Percentiles rank a stretch among this genome's conserved stretches.
These are phyloP conservation scores for Abelmoschus esculentus DNA, from an alignment of 345 rosid species.

Conservation along the genomic window DNA sequence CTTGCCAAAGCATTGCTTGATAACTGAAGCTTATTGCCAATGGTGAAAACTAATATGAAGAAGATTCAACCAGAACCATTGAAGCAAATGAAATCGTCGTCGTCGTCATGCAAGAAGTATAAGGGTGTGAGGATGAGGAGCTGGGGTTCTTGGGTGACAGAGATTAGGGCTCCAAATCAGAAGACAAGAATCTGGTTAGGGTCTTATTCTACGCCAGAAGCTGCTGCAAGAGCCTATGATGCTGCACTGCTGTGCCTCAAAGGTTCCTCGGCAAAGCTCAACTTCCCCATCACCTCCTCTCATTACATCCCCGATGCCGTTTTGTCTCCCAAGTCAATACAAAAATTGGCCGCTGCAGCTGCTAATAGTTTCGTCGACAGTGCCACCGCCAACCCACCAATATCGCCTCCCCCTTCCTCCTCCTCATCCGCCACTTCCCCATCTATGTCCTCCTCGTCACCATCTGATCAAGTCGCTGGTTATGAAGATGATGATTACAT, in stretches of 20 bases:
- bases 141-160: conserved; percentile 99
- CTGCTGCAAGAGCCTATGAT: conserved; percentile 96
- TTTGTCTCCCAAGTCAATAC: conserved; percentile 86
- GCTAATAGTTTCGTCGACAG: conserved; percentile 28
- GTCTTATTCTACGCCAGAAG: conserved; percentile 89
- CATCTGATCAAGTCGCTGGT: conserved; percentile 23
- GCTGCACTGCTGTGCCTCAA: conserved; percentile 93
- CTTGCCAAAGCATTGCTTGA: neutral
- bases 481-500: conserved; percentile 34
- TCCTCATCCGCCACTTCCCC: conserved; percentile 35
- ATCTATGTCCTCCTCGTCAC: conserved; percentile 14
- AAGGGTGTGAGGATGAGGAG: conserved; percentile 98
- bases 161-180: conserved; percentile 93
- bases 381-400: conserved; percentile 3
- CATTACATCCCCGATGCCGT: conserved; percentile 32
- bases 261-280: conserved; percentile 73
- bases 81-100: conserved; percentile 24
- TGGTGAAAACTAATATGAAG: conserved; percentile 56
- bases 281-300: conserved; percentile 55
- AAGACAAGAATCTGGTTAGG: conserved; percentile 98
- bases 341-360: conserved; percentile 78
- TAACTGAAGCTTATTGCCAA: conserved; percentile 6
- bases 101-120: conserved; percentile 36
- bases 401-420: conserved; percentile 17
- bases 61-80: conserved; percentile 31